Evolutionary conservation across 306 rosid genomes (phyloP), one percentile per base, ranked within the genome.

Genomic region (Quercus agrifolia): DNA sequence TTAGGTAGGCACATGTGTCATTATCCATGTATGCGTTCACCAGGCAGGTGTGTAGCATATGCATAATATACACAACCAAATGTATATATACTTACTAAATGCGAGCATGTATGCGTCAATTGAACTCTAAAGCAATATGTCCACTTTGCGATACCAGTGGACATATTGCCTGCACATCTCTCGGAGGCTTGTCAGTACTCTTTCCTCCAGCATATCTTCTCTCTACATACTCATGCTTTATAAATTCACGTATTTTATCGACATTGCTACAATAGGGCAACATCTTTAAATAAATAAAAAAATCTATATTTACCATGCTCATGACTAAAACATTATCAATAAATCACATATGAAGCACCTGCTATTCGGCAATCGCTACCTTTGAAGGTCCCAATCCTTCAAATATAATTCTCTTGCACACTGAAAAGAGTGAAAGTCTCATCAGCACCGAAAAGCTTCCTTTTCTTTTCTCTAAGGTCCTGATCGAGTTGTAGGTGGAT

Each of bases 371-470:
- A 92, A 78, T 41, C 93, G 89, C 77, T 88, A 89, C 86, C 86
- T 91, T 79, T 91, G 97, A 80, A 92, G 88, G 85, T 94, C 98
- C 98, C 98, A 94, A 82, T 83, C 88, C 82, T 79, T 91, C 87
- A 94, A 90, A 84, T 92, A 91, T 51, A 76, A 73, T 56, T 94
- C 98, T 86, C 97, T 91, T 83, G 98, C 98, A 62, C 94, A 94
- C 98, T 94, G 79, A 81, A 83, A 80, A 8, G 55, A 74, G 64
- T 51, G 63, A 79, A 79, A 8, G 31, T 75, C 81, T 19, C 52
- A 73, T 70, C 85, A 86, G 80, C 68, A 75, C 46, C 73, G 76
- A 63, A 77, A 74, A 66, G 52, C 25, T 21, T 21, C 23, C 23
- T 21, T 21, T 21, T 21, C 23, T 21, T 21, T 21, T 21, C 23